Conservation (phyloP, 2,329 filamentous ascomycete genomes). For the Aspergillus alliaceus region DNA sequence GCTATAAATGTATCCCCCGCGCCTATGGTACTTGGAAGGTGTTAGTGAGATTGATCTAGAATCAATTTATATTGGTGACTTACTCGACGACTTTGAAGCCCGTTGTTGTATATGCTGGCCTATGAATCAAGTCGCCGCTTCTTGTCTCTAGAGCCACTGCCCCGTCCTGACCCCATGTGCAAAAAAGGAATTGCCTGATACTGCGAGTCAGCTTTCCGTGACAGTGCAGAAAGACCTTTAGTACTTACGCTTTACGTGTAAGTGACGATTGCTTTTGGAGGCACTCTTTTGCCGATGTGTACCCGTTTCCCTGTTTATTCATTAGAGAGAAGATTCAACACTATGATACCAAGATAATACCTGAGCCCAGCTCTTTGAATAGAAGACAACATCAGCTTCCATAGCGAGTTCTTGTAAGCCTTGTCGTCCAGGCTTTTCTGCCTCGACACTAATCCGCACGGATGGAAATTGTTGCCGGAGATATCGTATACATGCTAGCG, state of each 20-base stretch:
- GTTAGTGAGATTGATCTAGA: constrained; percentile 6
- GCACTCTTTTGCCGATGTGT: constrained; percentile 52
- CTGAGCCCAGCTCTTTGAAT: constrained; percentile 69
- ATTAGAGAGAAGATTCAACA: constrained; percentile 6
- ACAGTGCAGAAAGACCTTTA: background rate
- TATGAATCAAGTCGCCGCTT: constrained; percentile 37
- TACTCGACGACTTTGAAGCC: constrained; percentile 59
- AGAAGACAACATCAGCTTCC: constrained; percentile 71
- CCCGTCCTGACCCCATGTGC: constrained; percentile 61
- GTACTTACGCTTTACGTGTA: constrained; percentile 50
- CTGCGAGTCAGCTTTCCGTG: background rate
- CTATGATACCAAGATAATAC: constrained; percentile 36
- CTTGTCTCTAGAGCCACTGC: constrained; percentile 49
- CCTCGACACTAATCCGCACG: constrained; percentile 65
- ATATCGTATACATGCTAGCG: constrained; percentile 58
- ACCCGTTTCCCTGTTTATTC: constrained; percentile 32
- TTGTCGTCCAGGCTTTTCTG: constrained; percentile 66
- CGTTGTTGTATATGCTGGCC: constrained; percentile 44
- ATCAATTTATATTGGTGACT: constrained; percentile 29
- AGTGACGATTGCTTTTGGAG: constrained; percentile 46
- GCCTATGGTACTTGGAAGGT: constrained; percentile 61
- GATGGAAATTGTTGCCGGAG: constrained; percentile 50
- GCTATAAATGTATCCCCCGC: constrained; percentile 77
- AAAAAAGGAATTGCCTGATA: constrained; percentile 51
- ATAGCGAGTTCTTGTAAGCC: constrained; percentile 61